These are phyloP conservation scores for Daucus carota DNA, from an alignment of 129 eudicot genomes.

Conservation along the genomic window DNA sequence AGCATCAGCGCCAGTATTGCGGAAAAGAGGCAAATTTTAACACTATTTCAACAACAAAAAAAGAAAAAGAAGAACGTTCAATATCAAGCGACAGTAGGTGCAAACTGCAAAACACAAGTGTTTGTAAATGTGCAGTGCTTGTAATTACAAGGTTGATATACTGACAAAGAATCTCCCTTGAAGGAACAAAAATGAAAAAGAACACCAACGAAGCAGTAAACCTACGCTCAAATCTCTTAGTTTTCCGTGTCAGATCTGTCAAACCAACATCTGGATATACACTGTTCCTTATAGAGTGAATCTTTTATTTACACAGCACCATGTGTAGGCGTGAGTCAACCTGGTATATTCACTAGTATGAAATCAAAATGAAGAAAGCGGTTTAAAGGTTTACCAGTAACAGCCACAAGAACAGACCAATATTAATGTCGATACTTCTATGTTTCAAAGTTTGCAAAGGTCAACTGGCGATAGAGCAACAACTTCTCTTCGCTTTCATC, in stretches of 20 bases:
- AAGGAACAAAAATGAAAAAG: background rate
- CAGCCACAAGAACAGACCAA: background rate
- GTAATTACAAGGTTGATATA: no score
- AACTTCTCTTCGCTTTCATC: slow-evolving; percentile 50
- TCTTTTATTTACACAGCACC: background rate
- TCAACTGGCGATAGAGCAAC: slow-evolving; percentile 40
- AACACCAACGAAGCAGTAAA: background rate
- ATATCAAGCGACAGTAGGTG: no score
- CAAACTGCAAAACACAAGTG: no score
- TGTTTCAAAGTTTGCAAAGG: slow-evolving; percentile 30
- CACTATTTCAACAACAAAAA: no score
- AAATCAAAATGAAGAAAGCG: background rate
- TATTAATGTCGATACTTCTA: background rate
- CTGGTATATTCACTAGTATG: background rate
- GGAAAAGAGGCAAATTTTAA: no score
- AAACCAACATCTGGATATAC: background rate
- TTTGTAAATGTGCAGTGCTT: no score
- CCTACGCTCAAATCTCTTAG: background rate
- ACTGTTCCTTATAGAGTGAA: background rate
- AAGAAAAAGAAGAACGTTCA: no score
- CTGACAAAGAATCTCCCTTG: no score
- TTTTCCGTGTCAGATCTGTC: background rate
- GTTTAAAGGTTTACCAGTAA: background rate
- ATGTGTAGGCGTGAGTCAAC: background rate
- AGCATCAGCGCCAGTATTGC: no score